These are phyloP conservation scores for Penicillium capsulatum DNA, from an alignment of 2,329 filamentous ascomycete species.

Conservation along the genomic window DNA sequence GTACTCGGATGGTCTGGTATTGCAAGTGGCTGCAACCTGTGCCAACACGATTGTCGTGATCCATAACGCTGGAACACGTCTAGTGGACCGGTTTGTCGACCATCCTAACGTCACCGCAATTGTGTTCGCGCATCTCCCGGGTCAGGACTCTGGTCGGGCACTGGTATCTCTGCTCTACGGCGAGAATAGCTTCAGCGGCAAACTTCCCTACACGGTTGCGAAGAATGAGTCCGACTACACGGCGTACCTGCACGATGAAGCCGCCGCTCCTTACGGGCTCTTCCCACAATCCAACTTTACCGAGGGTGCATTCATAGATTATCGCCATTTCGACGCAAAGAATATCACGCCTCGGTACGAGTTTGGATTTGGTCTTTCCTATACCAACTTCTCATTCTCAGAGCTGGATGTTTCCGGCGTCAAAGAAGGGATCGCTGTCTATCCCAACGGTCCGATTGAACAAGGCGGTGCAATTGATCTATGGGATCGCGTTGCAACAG, in stretches of 20 bases:
- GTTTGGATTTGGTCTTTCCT: constrained; percentile 58
- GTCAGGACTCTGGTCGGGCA: constrained; percentile 68
- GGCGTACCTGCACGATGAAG: constrained; percentile 31
- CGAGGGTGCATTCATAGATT: constrained; percentile 59
- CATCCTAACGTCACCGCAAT: constrained; percentile 67
- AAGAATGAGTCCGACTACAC: constrained; percentile 47
- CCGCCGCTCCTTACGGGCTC: constrained; percentile 51
- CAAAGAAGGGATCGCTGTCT: constrained; percentile 23
- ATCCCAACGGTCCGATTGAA: constrained; percentile 44
- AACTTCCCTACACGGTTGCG: constrained; percentile 57
- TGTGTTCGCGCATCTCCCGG: constrained; percentile 67
- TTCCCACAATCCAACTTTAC: constrained; percentile 54
- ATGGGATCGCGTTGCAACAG: constrained; percentile 43
- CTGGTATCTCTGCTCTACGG: constrained; percentile 69
- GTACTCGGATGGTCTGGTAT: constrained; percentile 51
- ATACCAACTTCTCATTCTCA: constrained; percentile 57
- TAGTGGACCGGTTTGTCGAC: constrained; percentile 59
- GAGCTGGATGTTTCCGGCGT: constrained; percentile 45
- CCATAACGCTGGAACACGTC: constrained; percentile 74
- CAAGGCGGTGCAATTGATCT: constrained; percentile 51
- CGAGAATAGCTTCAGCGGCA: constrained; percentile 55
- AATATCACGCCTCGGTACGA: constrained; percentile 55
- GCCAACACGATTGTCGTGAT: constrained; percentile 90
- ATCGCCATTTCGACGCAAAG: constrained; percentile 45
- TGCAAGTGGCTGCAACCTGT: constrained; percentile 63